Evolutionary conservation across 2,329 filamentous ascomycete species (phyloP).

Genomic region (Bimuria novae-zelandiae): DNA sequence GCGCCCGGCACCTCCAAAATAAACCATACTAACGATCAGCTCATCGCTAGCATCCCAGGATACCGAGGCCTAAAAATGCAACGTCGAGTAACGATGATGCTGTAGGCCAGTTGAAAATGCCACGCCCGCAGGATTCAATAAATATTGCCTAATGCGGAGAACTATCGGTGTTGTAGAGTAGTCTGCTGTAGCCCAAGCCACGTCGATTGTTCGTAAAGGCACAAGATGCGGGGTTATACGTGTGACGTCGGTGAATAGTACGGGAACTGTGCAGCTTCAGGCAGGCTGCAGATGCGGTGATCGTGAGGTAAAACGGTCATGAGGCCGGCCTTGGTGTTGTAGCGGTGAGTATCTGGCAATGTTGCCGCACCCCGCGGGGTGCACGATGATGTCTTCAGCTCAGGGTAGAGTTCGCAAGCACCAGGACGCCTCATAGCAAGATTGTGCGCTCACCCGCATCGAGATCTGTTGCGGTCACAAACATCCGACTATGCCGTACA

Average conservation of each 20-base stretch:
- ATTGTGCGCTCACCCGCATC: neutral
- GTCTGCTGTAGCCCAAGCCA: neutral
- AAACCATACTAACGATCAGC: neutral
- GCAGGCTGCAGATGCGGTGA: neutral
- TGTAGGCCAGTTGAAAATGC: neutral
- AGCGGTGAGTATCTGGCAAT: slow-evolving; percentile 4
- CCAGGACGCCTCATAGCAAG: neutral
- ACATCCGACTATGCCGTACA: neutral
- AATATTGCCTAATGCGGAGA: slow-evolving; percentile 7
- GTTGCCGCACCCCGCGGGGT: neutral
- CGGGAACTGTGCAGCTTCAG: neutral
- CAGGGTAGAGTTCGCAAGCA: neutral
- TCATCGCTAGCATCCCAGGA: neutral
- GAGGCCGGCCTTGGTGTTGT: neutral
- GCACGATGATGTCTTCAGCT: neutral
- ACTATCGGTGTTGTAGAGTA: neutral
- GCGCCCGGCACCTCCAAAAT: slow-evolving; percentile 1
- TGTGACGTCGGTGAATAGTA: slow-evolving; percentile 1
- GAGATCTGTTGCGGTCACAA: neutral
- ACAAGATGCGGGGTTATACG: neutral
- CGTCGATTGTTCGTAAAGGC: neutral
- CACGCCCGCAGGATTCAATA: slow-evolving; percentile 6
- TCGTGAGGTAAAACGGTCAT: slow-evolving; percentile 1
- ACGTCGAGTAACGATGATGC: neutral
- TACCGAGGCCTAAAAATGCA: neutral